phyloP scores from a whole-genome alignment of 139 green algal species.

The Tetradesmus obliquus region DNA sequence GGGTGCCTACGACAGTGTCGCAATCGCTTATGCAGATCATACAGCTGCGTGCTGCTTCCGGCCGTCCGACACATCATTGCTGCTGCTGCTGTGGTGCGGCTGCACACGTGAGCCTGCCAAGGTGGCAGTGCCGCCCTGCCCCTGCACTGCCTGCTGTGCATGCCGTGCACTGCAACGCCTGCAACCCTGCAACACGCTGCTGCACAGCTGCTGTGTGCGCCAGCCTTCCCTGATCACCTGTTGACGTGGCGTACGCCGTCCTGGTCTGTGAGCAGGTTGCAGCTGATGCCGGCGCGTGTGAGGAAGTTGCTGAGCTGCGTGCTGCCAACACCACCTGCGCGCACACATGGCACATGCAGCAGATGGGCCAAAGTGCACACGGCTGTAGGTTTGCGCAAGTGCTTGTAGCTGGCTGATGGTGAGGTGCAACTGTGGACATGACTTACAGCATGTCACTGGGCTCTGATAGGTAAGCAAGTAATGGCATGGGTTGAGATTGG shows the following conservation, averaged over 20 bases:
- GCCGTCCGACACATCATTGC: too few relatives aligned
- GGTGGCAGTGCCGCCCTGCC: background rate
- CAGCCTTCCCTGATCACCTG: conserved; percentile 22
- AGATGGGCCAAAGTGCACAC: background rate
- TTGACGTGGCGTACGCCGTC: conserved; percentile 57
- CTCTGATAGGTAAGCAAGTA: too few relatives aligned
- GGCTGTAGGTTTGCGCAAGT: too few relatives aligned
- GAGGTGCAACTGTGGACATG: background rate
- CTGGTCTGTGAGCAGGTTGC: conserved; percentile 64
- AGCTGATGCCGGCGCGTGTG: conserved; percentile 53
- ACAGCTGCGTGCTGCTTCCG: too few relatives aligned
- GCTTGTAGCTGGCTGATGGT: too few relatives aligned
- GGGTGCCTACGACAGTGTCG: too few relatives aligned
- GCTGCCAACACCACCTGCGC: conserved; percentile 62
- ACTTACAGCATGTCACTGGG: background rate
- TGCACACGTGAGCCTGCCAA: background rate
- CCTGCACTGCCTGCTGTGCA: background rate
- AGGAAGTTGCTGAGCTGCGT: conserved; percentile 64
- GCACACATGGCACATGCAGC: too few relatives aligned
- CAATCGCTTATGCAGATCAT: too few relatives aligned
- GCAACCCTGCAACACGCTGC: background rate
- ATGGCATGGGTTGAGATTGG: background rate
- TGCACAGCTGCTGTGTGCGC: background rate
- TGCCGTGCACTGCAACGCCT: background rate
- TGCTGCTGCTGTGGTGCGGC: background rate